Percentiles rank a stretch among this genome's conserved stretches.
Evolutionary conservation across 2,329 filamentous ascomycete genomes (phyloP).

Genomic region (Cladosporium halotolerans): DNA sequence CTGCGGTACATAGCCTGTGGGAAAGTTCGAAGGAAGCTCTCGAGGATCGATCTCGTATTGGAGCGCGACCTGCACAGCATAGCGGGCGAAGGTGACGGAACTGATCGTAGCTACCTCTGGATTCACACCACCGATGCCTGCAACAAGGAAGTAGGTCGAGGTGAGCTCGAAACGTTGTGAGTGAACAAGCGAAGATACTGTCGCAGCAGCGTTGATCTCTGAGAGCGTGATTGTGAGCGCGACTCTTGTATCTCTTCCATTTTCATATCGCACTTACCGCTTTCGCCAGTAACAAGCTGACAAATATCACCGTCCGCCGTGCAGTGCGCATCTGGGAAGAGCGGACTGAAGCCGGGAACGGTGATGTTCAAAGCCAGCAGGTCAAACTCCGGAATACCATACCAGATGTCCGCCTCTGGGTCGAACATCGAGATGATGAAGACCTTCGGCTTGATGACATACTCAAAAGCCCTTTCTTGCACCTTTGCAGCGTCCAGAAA

Average conservation of each 20-base stretch:
- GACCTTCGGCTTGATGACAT: constrained; percentile 49
- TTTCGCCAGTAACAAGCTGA: constrained; percentile 52
- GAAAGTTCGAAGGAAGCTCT: constrained; percentile 59
- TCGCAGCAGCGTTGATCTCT: constrained; percentile 69
- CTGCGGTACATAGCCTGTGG: constrained; percentile 63
- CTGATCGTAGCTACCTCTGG: constrained; percentile 61
- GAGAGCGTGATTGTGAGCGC: constrained; percentile 47
- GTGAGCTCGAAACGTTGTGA: constrained; percentile 58
- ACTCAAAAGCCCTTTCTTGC: constrained; percentile 20
- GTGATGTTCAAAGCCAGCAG: constrained; percentile 29
- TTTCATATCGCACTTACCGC: constrained; percentile 34
- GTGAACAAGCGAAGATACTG: constrained; percentile 56
- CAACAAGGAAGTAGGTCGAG: constrained; percentile 63
- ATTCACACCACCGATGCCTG: constrained; percentile 69
- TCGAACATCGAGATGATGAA: constrained; percentile 57
- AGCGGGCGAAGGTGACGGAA: constrained; percentile 61
- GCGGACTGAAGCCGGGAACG: constrained; percentile 26
- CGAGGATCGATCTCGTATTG: constrained; percentile 70
- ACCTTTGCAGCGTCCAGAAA: not conserved
- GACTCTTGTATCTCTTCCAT: not conserved
- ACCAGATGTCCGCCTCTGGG: constrained; percentile 45
- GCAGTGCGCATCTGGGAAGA: constrained; percentile 49
- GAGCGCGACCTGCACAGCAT: constrained; percentile 65
- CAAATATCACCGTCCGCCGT: constrained; percentile 55
- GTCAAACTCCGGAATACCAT: constrained; percentile 27